Percentiles rank a stretch among this genome's conserved stretches.
phyloP scores from a whole-genome alignment of 2,329 filamentous ascomycete genomes.

The Fusarium veterinarium region DNA sequence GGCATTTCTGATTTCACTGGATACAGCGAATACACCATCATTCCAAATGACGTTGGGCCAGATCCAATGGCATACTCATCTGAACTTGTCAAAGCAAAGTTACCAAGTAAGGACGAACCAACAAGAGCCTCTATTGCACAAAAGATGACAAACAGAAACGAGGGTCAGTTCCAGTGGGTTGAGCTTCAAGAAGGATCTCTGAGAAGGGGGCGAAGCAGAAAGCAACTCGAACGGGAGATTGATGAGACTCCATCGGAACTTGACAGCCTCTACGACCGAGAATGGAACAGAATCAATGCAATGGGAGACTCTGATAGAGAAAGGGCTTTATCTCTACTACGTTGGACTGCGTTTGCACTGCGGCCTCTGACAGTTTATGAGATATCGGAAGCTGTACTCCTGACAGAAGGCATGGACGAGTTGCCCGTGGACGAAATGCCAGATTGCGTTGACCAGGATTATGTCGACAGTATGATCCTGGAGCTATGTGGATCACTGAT shows the following conservation, averaged over 20 bases:
- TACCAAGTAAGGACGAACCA: constrained; percentile 41
- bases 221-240: constrained; percentile 45
- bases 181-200: constrained; percentile 46
- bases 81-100: constrained; percentile 41
- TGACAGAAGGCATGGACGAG: fast-evolving
- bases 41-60: neutral
- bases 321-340: constrained; percentile 46
- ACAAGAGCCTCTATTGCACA: constrained; percentile 32
- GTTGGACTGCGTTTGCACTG: constrained; percentile 44
- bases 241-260: constrained; percentile 45
- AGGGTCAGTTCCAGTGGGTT: constrained; percentile 51
- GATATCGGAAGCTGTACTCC: neutral
- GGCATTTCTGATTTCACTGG: fast-evolving
- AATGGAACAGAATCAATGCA: constrained; percentile 44
- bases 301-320: neutral
- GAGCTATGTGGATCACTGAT: neutral
- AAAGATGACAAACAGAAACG: constrained; percentile 42
- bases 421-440: fast-evolving
- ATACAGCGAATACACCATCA: neutral
- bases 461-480: neutral
- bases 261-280: constrained; percentile 45
- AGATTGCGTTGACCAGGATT: neutral
- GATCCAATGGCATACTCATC: neutral
- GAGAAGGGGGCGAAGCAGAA: constrained; percentile 40
- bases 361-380: constrained; percentile 19